Evolutionary conservation across 352 stramenopile species (phyloP).

Genomic region (Thalassiosira sp.): DNA sequence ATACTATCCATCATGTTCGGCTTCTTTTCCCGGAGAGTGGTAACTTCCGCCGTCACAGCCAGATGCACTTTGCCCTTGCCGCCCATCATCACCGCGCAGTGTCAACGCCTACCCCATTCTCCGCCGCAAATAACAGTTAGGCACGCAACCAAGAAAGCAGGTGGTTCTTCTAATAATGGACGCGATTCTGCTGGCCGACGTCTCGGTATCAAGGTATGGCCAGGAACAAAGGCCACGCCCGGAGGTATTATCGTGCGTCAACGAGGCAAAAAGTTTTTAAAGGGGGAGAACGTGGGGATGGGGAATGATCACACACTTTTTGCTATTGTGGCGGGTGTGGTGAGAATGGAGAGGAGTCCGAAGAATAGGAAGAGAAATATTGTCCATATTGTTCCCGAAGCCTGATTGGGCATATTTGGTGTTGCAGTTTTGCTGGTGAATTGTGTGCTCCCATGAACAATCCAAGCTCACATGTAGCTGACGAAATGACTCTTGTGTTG

Average conservation of each 20-base stretch:
- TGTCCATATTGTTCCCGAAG: conserved; percentile 59
- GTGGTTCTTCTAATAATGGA: conserved; percentile 96
- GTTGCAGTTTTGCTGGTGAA: background rate
- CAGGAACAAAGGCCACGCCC: conserved; percentile 87
- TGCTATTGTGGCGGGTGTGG: conserved; percentile 62
- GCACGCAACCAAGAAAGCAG: conserved; percentile 94
- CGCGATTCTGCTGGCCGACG: conserved; percentile 95
- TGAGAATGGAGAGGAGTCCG: conserved; percentile 64
- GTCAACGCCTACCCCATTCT: background rate
- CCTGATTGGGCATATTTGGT: conserved; percentile 1
- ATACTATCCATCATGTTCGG: conserved; percentile 9
- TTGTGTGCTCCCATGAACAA: no score
- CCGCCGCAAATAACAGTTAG: conserved; percentile 28
- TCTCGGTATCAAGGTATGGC: conserved; percentile 97
- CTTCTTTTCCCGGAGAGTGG: conserved; percentile 8
- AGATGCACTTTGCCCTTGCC: conserved; percentile 8
- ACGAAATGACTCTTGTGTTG: no score
- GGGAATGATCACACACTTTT: conserved; percentile 85
- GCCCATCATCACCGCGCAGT: background rate
- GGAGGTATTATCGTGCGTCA: conserved; percentile 98
- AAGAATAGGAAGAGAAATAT: conserved; percentile 78
- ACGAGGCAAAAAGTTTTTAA: conserved; percentile 94
- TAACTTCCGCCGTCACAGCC: background rate
- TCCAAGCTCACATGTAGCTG: no score
- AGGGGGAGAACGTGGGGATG: conserved; percentile 91